A percentile compares a stretch with the other conserved stretches of the same genome.
Evolutionary conservation across 2,329 filamentous ascomycete genomes (phyloP).

Genomic region (Diaporthe velutina): DNA sequence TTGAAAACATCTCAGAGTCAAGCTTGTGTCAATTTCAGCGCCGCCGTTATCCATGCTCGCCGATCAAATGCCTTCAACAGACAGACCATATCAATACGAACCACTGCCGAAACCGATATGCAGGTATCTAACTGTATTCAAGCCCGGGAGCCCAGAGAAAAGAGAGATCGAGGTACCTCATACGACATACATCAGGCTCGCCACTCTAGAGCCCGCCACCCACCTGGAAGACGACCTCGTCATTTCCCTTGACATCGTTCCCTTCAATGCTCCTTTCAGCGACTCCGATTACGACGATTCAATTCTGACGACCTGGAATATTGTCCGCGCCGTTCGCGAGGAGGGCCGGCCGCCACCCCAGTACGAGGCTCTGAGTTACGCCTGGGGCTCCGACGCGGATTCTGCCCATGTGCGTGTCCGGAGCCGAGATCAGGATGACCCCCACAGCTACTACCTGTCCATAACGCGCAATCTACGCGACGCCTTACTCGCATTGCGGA

Average conservation of each 20-base stretch:
- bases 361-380: constrained; percentile 23
- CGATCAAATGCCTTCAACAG: neutral
- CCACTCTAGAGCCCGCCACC: constrained; percentile 6
- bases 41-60: neutral
- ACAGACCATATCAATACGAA: neutral
- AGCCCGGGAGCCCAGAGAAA: neutral
- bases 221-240: neutral
- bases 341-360: neutral
- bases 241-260: constrained; percentile 1
- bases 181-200: constrained; percentile 9
- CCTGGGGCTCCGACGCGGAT: constrained; percentile 10
- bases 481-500: neutral
- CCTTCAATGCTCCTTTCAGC: constrained; percentile 1
- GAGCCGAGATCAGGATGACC: neutral
- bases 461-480: neutral
- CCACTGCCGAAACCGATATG: constrained; percentile 5
- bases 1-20: neutral
- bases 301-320: neutral
- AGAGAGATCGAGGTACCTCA: neutral
- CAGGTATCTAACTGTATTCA: neutral
- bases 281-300: neutral
- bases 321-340: neutral
- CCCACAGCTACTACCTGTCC: neutral
- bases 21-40: neutral
- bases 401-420: neutral